These are phyloP conservation scores for Coelastrella sp. DNA, from an alignment of 139 green algal genomes.

Conservation along the genomic window DNA sequence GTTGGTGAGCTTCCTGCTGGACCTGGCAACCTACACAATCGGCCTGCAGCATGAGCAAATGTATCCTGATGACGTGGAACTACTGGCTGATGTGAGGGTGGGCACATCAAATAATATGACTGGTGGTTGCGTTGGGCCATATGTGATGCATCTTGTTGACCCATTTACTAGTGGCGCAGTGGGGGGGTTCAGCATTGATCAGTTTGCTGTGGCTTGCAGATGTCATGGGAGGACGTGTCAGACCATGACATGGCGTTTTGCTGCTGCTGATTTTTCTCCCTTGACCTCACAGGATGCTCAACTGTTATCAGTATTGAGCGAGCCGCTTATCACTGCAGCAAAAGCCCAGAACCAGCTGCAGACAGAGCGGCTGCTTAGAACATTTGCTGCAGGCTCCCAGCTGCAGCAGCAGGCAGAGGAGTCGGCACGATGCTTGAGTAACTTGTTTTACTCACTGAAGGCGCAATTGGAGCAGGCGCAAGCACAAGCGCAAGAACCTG, in stretches of 20 bases:
- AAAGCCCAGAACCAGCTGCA: conserved; percentile 38
- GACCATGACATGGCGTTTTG: background rate
- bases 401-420: conserved; percentile 28
- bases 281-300: background rate
- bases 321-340: conserved; percentile 30
- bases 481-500: background rate
- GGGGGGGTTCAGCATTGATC: too few relatives aligned
- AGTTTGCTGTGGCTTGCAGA: background rate
- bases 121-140: background rate
- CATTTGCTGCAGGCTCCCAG: background rate
- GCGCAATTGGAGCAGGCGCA: conserved; percentile 5
- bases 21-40: conserved; percentile 23
- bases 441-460: conserved; percentile 25
- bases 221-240: too few relatives aligned
- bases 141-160: background rate
- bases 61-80: conserved; percentile 8
- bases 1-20: conserved; percentile 39
- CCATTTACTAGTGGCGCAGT: too few relatives aligned
- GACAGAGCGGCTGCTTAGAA: background rate
- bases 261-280: background rate
- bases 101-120: background rate
- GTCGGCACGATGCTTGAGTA: background rate
- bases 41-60: conserved; percentile 26
- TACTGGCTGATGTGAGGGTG: background rate
- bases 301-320: background rate